A percentile compares a stretch with the other conserved stretches of the same genome.
Evolutionary conservation across 2,329 filamentous ascomycete genomes (phyloP).

Genomic region (Diaporthe vaccinii): DNA sequence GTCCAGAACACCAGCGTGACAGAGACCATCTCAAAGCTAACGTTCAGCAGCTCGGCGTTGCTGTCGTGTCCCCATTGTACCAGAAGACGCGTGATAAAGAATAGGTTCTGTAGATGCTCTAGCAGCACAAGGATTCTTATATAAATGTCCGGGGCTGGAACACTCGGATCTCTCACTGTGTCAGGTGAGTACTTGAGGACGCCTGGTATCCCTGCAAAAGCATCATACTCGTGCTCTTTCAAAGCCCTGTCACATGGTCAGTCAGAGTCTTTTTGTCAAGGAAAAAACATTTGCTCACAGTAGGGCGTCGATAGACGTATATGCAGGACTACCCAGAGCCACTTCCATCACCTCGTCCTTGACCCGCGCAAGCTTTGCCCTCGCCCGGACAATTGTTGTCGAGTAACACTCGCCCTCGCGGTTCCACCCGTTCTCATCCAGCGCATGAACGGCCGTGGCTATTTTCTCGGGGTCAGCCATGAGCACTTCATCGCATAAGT

Average conservation of each 20-base stretch:
- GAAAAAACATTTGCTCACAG: too few species aligned
- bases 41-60: slow-evolving; percentile 56
- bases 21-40: slow-evolving; percentile 63
- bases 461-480: slow-evolving; percentile 59
- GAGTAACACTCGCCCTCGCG: slow-evolving; percentile 57
- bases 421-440: slow-evolving; percentile 68
- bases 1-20: slow-evolving; percentile 63
- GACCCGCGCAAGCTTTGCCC: slow-evolving; percentile 62
- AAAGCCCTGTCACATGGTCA: slow-evolving; percentile 54
- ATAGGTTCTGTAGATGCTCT: slow-evolving; percentile 68
- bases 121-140: slow-evolving; percentile 61
- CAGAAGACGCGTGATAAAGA: slow-evolving; percentile 70
- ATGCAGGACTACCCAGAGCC: slow-evolving; percentile 58
- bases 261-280: too few species aligned
- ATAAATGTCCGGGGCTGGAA: slow-evolving; percentile 53
- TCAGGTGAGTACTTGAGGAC: slow-evolving; percentile 55
- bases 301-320: slow-evolving; percentile 54
- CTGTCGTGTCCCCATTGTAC: slow-evolving; percentile 57
- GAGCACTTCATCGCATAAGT: slow-evolving; percentile 64
- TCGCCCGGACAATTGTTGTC: slow-evolving; percentile 61
- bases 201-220: slow-evolving; percentile 52
- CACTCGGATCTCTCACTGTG: slow-evolving; percentile 52
- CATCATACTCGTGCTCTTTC: slow-evolving; percentile 51
- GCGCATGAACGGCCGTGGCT: slow-evolving; percentile 50
- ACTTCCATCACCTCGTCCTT: slow-evolving; percentile 72